Evolutionary conservation across 2,329 filamentous ascomycete species (phyloP).

Genomic region (Sclerotinia spermophila): DNA sequence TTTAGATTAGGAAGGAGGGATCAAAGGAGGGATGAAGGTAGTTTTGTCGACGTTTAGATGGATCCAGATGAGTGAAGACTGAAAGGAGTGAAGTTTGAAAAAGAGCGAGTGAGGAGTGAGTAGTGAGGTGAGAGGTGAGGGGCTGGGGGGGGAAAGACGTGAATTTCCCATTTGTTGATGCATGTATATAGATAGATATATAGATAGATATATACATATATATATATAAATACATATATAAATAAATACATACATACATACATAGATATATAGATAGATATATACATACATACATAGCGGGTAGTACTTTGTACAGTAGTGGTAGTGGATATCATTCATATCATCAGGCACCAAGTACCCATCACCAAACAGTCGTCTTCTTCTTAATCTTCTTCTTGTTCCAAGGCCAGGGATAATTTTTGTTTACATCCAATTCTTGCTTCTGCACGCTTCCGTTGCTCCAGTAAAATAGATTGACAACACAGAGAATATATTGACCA

Average conservation of each 20-base stretch:
- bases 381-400: background rate
- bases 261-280: no score
- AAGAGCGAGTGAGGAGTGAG: background rate
- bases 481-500: background rate
- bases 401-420: background rate
- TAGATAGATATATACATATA: no score
- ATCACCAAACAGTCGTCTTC: no score
- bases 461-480: slow-evolving; percentile 3
- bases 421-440: background rate
- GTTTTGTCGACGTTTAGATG: background rate
- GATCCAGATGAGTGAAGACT: background rate
- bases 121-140: background rate
- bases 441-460: background rate
- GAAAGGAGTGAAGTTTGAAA: background rate
- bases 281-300: no score
- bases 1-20: background rate
- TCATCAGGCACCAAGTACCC: background rate
- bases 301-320: no score
- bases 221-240: no score
- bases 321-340: background rate
- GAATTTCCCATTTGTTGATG: background rate
- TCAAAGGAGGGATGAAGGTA: background rate
- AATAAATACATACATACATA: no score
- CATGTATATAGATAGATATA: background rate
- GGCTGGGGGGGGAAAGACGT: background rate